Percentiles rank a stretch among this genome's conserved stretches.
These are phyloP conservation scores for Plectosphaerella plurivora DNA, from an alignment of 2,329 filamentous ascomycete genomes.

Conservation along the genomic window DNA sequence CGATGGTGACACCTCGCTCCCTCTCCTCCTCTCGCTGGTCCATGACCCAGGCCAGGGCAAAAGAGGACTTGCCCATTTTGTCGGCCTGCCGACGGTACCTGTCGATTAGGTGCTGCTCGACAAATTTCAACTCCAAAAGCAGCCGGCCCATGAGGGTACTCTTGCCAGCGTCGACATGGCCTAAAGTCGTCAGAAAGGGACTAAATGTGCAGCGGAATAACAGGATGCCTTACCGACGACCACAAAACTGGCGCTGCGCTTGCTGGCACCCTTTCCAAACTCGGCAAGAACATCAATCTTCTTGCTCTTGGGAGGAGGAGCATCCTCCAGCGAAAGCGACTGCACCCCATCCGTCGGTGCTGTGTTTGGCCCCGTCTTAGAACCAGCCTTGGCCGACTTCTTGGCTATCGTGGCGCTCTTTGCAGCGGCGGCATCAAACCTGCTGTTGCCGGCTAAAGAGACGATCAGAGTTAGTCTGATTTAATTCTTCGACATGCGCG, in stretches of 20 bases:
- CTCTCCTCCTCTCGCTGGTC: slow-evolving; percentile 90
- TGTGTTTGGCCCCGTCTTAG: slow-evolving; percentile 9
- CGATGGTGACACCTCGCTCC: slow-evolving; percentile 87
- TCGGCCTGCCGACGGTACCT: slow-evolving; percentile 86
- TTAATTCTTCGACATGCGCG: slow-evolving; percentile 50
- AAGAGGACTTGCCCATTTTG: slow-evolving; percentile 88
- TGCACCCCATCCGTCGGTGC: slow-evolving; percentile 25
- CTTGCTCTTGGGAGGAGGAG: slow-evolving; percentile 62
- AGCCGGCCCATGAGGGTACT: slow-evolving; percentile 97
- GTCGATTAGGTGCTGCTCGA: slow-evolving; percentile 84
- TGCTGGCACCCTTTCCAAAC: slow-evolving; percentile 68
- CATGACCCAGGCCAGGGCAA: slow-evolving; percentile 94
- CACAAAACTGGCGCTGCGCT: slow-evolving; percentile 84
- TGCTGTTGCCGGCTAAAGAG: slow-evolving; percentile 46
- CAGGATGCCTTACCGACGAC: slow-evolving; percentile 66
- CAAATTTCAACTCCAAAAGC: slow-evolving; percentile 79
- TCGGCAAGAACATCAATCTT: slow-evolving; percentile 82
- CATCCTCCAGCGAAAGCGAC: slow-evolving; percentile 42
- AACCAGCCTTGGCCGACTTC: slow-evolving; percentile 24
- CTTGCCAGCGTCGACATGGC: slow-evolving; percentile 96
- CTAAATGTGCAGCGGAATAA: slow-evolving; percentile 3
- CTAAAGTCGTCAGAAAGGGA: slow-evolving; percentile 34
- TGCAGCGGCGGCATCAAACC: slow-evolving; percentile 24
- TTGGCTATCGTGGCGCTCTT: slow-evolving; percentile 36
- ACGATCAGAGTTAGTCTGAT: slow-evolving; percentile 48